These are phyloP conservation scores for Jaenimonas drosophilae DNA, from an alignment of 208 protist species.

Conservation along the genomic window DNA sequence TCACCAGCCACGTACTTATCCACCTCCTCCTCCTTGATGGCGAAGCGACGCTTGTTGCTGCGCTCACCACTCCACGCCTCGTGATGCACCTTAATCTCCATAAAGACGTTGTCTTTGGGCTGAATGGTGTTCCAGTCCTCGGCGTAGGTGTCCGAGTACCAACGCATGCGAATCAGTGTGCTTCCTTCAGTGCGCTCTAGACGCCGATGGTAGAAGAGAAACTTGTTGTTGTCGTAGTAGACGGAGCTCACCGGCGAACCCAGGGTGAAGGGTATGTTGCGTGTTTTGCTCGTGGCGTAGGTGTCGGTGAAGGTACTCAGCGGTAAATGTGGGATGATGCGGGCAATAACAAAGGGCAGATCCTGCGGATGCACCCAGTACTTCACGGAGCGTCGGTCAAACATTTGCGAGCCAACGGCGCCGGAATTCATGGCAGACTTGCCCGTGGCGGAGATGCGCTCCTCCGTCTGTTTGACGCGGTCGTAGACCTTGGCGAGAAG, in stretches of 20 bases:
- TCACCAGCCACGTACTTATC: conserved; percentile 63
- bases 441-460: conserved; percentile 42
- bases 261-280: conserved; percentile 48
- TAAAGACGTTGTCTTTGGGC: conserved; percentile 68
- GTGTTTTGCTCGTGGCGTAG: conserved; percentile 51
- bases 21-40: conserved; percentile 75
- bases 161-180: conserved; percentile 84
- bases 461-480: conserved; percentile 53
- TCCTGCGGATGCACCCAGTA: conserved; percentile 87
- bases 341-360: conserved; percentile 80
- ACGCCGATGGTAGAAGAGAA: conserved; percentile 76
- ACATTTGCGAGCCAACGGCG: conserved; percentile 71
- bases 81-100: conserved; percentile 88
- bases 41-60: conserved; percentile 82
- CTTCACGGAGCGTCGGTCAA: conserved; percentile 82
- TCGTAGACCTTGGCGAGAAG: conserved; percentile 69
- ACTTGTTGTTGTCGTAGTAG: conserved; percentile 84
- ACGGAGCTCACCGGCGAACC: conserved; percentile 76
- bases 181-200: conserved; percentile 78
- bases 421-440: conserved; percentile 42
- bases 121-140: conserved; percentile 59
- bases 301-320: conserved; percentile 82
- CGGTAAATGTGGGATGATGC: conserved; percentile 80
- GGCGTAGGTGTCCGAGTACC: conserved; percentile 75
- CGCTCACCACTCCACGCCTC: conserved; percentile 84